Conservation (phyloP, 257 asterid genomes). For the Nicotiana tabacum region DNA sequence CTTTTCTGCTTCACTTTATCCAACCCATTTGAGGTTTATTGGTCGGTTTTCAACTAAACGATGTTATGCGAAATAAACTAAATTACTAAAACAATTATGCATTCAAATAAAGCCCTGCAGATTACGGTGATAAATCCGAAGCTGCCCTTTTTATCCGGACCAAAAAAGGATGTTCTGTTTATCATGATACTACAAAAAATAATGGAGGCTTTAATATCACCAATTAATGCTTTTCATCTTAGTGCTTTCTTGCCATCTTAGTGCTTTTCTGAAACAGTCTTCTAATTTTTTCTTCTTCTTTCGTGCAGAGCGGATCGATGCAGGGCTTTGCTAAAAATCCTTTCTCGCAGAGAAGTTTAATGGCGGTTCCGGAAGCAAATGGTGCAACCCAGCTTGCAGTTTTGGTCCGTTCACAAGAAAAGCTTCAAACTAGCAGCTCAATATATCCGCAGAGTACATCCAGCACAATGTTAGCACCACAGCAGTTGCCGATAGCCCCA, state of each 20-base stretch:
- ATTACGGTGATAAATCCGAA: not conserved
- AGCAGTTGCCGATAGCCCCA: constrained; percentile 26
- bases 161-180: too few relatives aligned
- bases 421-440: constrained; percentile 10
- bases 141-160: not conserved
- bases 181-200: too few relatives aligned
- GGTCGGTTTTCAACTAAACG: not conserved
- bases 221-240: not conserved
- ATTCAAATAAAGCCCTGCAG: not conserved
- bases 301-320: constrained; percentile 64
- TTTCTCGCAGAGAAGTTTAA: constrained; percentile 51
- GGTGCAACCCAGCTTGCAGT: constrained; percentile 18
- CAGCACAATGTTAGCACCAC: constrained; percentile 27
- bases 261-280: not conserved
- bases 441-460: constrained; percentile 28
- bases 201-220: not conserved
- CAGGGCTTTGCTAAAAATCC: constrained; percentile 74
- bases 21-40: not conserved
- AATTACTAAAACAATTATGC: not conserved
- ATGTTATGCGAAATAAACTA: not conserved
- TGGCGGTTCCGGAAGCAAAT: constrained; percentile 21
- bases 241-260: not conserved
- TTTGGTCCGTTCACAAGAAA: constrained; percentile 18
- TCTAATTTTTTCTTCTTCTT: constrained; percentile 3
- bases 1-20: not conserved